phyloP scores from a whole-genome alignment of 2,329 filamentous ascomycete species.

The Triangularia setosa region DNA sequence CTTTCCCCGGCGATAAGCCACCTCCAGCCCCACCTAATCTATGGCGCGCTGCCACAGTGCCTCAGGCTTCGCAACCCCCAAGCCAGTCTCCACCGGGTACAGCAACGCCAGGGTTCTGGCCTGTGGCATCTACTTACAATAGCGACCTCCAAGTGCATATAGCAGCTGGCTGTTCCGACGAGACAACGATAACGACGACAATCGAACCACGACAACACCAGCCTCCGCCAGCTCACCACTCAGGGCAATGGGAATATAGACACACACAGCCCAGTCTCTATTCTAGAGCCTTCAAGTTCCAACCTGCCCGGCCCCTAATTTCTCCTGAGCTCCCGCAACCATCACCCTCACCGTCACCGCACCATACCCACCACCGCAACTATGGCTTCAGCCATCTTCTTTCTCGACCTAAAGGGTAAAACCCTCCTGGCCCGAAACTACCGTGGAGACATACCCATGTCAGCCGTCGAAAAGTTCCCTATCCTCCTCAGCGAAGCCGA shows the following conservation, averaged over 20 bases:
- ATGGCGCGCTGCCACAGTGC: too few species aligned
- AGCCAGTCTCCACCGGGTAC: not conserved
- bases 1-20: slow-evolving; percentile 10
- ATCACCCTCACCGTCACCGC: not conserved
- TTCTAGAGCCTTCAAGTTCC: not conserved
- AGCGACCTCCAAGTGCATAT: not conserved
- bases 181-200: not conserved
- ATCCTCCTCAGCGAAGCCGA: slow-evolving; percentile 94
- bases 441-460: slow-evolving; percentile 98
- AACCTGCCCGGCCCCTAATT: too few species aligned
- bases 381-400: slow-evolving; percentile 99
- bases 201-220: not conserved
- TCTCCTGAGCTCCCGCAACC: not conserved
- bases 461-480: slow-evolving; percentile 96
- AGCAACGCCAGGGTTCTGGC: not conserved
- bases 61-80: not conserved
- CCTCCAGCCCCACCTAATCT: too few species aligned
- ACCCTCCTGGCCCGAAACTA: slow-evolving; percentile 98
- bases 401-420: slow-evolving; percentile 99
- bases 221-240: not conserved
- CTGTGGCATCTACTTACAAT: not conserved
- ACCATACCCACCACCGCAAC: too few species aligned
- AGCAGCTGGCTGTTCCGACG: not conserved
- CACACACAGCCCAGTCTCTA: not conserved
- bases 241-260: not conserved